Conservation (phyloP, 768 basidiomycete species). For the Floccularia luteovirens region DNA sequence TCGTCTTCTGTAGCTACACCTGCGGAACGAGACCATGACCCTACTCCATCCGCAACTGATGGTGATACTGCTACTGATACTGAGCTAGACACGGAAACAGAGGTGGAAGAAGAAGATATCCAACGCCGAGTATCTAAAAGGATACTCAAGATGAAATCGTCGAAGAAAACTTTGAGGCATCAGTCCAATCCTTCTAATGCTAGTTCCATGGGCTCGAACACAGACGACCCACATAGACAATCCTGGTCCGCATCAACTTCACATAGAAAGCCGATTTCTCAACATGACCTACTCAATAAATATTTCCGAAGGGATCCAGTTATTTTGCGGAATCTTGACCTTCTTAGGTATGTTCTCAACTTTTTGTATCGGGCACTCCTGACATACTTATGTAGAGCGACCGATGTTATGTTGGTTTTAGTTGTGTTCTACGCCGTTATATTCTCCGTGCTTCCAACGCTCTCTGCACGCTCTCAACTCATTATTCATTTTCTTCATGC, state of each 20-base stretch:
- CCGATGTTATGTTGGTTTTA: slow-evolving; percentile 76
- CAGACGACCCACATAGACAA: neutral
- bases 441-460: slow-evolving; percentile 48
- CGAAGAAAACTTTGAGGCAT: slow-evolving; percentile 19
- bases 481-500: slow-evolving; percentile 78
- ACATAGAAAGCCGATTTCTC: slow-evolving; percentile 38
- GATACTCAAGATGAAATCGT: slow-evolving; percentile 4
- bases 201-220: slow-evolving; percentile 20
- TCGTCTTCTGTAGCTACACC: slow-evolving; percentile 11
- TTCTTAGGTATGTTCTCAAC: slow-evolving; percentile 58
- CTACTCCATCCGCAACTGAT: slow-evolving; percentile 62
- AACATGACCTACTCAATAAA: slow-evolving; percentile 84
- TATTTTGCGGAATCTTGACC: slow-evolving; percentile 72
- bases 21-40: slow-evolving; percentile 14
- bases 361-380: slow-evolving; percentile 10
- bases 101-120: slow-evolving; percentile 30
- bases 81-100: slow-evolving; percentile 55
- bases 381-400: slow-evolving; percentile 44
- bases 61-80: slow-evolving; percentile 71
- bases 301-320: slow-evolving; percentile 90
- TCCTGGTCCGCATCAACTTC: slow-evolving; percentile 7
- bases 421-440: slow-evolving; percentile 62
- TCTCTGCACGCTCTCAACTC: slow-evolving; percentile 43
- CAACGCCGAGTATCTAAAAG: slow-evolving; percentile 1
- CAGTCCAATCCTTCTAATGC: slow-evolving; percentile 22